These are phyloP conservation scores for Tulasnella sp. DNA, from an alignment of 768 basidiomycete genomes.

Conservation along the genomic window DNA sequence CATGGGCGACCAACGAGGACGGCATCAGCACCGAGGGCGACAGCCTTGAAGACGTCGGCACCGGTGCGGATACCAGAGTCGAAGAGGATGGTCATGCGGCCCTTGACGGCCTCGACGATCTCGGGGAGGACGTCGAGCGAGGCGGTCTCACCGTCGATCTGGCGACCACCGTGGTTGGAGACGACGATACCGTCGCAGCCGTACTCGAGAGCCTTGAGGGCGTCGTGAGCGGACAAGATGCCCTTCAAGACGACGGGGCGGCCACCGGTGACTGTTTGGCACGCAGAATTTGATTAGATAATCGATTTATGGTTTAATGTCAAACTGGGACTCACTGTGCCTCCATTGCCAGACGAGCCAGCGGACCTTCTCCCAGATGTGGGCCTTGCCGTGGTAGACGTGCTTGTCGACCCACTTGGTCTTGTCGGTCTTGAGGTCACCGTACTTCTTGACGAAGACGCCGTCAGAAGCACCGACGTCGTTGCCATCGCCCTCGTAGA, in stretches of 20 bases:
- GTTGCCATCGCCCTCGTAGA: constrained; percentile 26
- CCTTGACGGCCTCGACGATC: constrained; percentile 59
- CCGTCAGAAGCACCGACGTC: constrained; percentile 32
- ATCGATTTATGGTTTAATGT: background rate
- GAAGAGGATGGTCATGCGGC: constrained; percentile 69
- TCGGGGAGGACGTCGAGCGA: constrained; percentile 66
- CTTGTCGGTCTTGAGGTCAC: background rate
- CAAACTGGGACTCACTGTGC: constrained; percentile 46
- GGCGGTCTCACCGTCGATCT: constrained; percentile 67
- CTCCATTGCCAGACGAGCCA: constrained; percentile 62
- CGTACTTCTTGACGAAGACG: constrained; percentile 31
- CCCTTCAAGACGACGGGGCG: constrained; percentile 68
- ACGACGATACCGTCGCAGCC: constrained; percentile 70
- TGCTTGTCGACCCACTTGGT: constrained; percentile 18
- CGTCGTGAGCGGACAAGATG: constrained; percentile 65
- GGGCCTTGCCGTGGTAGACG: constrained; percentile 56
- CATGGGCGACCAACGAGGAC: constrained; percentile 44
- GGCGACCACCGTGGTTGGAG: constrained; percentile 58
- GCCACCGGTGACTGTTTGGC: background rate
- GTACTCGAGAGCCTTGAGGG: constrained; percentile 60
- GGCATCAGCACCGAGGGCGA: constrained; percentile 80
- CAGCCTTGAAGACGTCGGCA: constrained; percentile 67
- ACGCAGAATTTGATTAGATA: background rate
- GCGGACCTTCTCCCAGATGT: constrained; percentile 65
- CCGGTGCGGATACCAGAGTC: constrained; percentile 69